These are phyloP conservation scores for Solanum pennellii DNA, from an alignment of 257 asterid species.

Conservation along the genomic window DNA sequence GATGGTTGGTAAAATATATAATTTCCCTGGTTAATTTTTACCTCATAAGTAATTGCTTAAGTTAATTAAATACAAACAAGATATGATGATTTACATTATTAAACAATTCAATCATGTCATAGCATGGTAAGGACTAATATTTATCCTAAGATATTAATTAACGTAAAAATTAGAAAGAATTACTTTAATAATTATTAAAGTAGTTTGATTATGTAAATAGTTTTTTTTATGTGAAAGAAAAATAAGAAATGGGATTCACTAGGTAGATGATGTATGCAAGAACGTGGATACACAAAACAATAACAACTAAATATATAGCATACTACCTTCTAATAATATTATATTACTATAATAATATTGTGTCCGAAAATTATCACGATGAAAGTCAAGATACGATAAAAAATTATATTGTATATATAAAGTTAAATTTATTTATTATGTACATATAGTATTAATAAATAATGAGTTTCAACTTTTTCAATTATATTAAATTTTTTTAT, in stretches of 20 bases:
- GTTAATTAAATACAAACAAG: not conserved
- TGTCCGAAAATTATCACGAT: not conserved
- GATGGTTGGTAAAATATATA: not conserved
- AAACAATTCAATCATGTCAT: not conserved
- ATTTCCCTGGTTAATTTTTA: not conserved
- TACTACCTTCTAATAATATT: not conserved
- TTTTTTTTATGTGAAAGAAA: not conserved
- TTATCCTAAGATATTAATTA: not conserved
- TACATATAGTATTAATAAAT: too few species aligned
- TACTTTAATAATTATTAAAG: not conserved
- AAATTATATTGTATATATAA: rapidly evolving
- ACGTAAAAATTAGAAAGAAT: not conserved
- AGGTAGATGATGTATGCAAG: not conserved
- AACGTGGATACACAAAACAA: not conserved
- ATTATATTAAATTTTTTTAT: not conserved
- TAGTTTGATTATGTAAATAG: not conserved
- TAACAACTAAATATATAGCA: not conserved
- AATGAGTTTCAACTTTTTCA: not conserved
- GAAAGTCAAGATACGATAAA: rapidly evolving
- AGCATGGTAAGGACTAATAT: not conserved
- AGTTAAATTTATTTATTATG: not conserved
- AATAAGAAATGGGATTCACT: not conserved
- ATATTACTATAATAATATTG: not conserved
- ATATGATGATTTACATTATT: not conserved
- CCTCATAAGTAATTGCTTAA: not conserved